phyloP scores from a whole-genome alignment of 1,284 basidiomycete species.

The Tilletia caries region DNA sequence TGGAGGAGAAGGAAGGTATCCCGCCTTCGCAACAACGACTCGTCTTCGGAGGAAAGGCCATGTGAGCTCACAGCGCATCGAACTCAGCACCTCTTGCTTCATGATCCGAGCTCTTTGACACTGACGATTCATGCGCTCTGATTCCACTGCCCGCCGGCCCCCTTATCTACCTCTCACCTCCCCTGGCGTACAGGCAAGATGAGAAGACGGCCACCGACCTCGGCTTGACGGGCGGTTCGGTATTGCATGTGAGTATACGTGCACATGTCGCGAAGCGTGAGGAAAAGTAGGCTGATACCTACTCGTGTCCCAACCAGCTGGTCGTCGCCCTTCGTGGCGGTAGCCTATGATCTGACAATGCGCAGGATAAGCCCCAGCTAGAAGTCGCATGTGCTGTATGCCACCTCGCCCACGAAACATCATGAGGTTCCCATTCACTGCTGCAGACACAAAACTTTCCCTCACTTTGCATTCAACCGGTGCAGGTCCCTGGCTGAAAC shows the following conservation, averaged over 20 bases:
- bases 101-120: background rate
- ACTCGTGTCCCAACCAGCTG: slow-evolving; percentile 27
- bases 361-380: too few species aligned
- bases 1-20: slow-evolving; percentile 98
- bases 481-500: too few species aligned
- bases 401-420: too few species aligned
- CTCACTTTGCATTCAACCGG: too few species aligned
- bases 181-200: slow-evolving; percentile 45
- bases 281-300: too few species aligned
- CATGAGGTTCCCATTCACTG: too few species aligned
- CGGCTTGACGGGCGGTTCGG: slow-evolving; percentile 51
- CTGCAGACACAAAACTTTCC: too few species aligned
- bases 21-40: slow-evolving; percentile 94
- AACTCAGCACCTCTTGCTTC: background rate
- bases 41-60: slow-evolving; percentile 90
- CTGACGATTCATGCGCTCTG: background rate
- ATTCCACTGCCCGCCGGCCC: slow-evolving; percentile 1
- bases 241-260: slow-evolving; percentile 52
- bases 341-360: background rate
- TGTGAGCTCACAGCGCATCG: slow-evolving; percentile 66
- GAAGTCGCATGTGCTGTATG: too few species aligned
- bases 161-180: background rate
- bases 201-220: slow-evolving; percentile 54
- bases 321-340: slow-evolving; percentile 47
- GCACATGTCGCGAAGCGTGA: too few species aligned